Base-by-base conservation (phyloP, 306 rosid species). In the Glycine soja region DNA sequence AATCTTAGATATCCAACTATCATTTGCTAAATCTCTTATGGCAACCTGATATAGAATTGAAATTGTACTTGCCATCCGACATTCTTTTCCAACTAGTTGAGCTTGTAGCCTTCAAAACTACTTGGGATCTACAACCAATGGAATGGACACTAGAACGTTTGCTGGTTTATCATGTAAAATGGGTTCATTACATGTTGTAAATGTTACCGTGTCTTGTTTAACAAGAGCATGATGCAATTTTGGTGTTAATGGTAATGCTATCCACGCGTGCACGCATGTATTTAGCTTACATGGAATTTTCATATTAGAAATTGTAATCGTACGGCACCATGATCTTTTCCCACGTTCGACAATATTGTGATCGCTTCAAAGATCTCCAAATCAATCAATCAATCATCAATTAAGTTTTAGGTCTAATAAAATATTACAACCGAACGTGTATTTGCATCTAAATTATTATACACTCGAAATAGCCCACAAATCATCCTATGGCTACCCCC, bases 1-100 rank as follows among this genome's bases (percentile, higher is more conserved):
- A 88, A 83, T 88, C 93, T 7, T 91, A 89, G 87, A 65, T 79
- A 47, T 76, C 52, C 59, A 32, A 45, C 43, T 70, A 15, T 61
- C 72, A 53, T 70, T 18, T 45, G 38, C 67, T 70, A 42, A 43
- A 50, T 80, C 65, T 32, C 75, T 16, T 40, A 4, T 68, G 46
- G 57, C 75, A 65, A 42, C 69, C 79, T 46, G 70, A 63, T 76
- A 38, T 4, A 30, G 58, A 66, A 48, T 42, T 53, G 40, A 67
- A 15, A 57, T 48, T 66, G 36, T 15, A 10, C 63, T 75, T 76
- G 46, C 50, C 70, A 48, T 63, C 62, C 61, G 57, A 67, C 47
- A 68, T 66, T 74, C 53, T 34, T 42, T 58, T 58, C 70, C 77
- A 40, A 65, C 46, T 73, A 76, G 40, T 36, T 36, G 40, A 36